Conservation (phyloP, 768 basidiomycete species). For the Mycena vulgaris region DNA sequence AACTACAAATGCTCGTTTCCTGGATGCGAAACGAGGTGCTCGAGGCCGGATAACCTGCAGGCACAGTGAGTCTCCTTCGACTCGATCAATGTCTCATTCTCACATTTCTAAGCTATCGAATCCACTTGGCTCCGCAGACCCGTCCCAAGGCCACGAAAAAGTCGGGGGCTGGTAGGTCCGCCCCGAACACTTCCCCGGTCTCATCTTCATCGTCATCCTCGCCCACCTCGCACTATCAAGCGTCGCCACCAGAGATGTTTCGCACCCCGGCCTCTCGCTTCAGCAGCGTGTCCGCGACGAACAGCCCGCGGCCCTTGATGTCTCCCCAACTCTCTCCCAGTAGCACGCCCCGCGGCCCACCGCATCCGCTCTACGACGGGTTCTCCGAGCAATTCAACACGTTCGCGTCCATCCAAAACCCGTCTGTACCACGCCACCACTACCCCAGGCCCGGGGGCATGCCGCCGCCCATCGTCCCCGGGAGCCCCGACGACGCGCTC, state of each 20-base stretch:
- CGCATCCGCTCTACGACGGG: slow-evolving; percentile 2
- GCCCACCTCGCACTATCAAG: neutral
- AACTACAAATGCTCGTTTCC: slow-evolving; percentile 80
- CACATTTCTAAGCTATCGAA: slow-evolving; percentile 13
- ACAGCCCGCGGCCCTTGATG: slow-evolving; percentile 17
- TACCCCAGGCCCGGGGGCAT: slow-evolving; percentile 1
- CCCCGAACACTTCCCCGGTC: neutral
- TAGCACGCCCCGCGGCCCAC: neutral
- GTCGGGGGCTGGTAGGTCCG: neutral
- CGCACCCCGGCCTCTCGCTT: slow-evolving; percentile 6
- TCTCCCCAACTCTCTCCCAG: slow-evolving; percentile 11
- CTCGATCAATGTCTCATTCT: neutral
- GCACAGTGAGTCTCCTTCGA: slow-evolving; percentile 22
- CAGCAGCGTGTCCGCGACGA: slow-evolving; percentile 12
- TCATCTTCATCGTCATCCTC: slow-evolving; percentile 19
- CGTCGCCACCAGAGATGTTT: slow-evolving; percentile 16
- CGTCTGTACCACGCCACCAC: neutral
- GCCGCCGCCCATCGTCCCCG: neutral
- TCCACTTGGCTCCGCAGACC: slow-evolving; percentile 15
- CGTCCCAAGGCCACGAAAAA: slow-evolving; percentile 10
- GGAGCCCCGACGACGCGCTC: neutral
- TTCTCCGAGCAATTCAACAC: slow-evolving; percentile 8
- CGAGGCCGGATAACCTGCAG: slow-evolving; percentile 73
- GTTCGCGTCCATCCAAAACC: neutral
- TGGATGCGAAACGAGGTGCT: slow-evolving; percentile 77